Conservation (phyloP, 2,329 filamentous ascomycete genomes). For the Blastomyces silverae region DNA sequence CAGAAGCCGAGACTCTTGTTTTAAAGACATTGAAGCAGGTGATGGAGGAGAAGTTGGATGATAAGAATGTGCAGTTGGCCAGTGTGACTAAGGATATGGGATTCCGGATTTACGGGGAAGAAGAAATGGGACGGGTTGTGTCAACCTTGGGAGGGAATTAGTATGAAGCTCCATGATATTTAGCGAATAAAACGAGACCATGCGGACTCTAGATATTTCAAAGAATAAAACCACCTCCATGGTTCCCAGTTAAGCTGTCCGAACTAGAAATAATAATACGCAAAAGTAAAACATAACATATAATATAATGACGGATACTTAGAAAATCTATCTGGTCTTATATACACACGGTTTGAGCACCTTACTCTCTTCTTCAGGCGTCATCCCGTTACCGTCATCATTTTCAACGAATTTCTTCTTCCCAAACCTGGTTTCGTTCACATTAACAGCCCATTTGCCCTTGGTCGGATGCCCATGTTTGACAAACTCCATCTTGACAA, state of each 20-base stretch:
- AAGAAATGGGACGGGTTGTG: slow-evolving; percentile 92
- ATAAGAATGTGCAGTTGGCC: slow-evolving; percentile 96
- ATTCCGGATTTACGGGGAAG: slow-evolving; percentile 97
- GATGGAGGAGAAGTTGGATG: slow-evolving; percentile 99
- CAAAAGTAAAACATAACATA: slow-evolving; percentile 9
- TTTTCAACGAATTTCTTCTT: slow-evolving; percentile 55
- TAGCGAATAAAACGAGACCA: slow-evolving; percentile 8
- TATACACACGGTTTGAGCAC: slow-evolving; percentile 95
- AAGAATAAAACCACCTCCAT: background rate
- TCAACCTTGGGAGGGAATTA: slow-evolving; percentile 54
- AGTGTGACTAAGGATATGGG: slow-evolving; percentile 97
- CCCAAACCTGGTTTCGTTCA: slow-evolving; percentile 29
- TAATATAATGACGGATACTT: background rate
- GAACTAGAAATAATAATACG: background rate
- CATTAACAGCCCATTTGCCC: slow-evolving; percentile 58
- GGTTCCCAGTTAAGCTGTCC: background rate
- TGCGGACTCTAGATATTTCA: background rate
- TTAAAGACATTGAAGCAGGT: slow-evolving; percentile 99
- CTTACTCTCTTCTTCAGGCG: slow-evolving; percentile 55
- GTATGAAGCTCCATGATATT: slow-evolving; percentile 6
- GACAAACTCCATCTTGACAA: slow-evolving; percentile 91
- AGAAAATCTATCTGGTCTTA: slow-evolving; percentile 62
- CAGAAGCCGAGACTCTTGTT: slow-evolving; percentile 88
- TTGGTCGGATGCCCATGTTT: slow-evolving; percentile 69
- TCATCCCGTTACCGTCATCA: slow-evolving; percentile 49